Conservation (phyloP, 1,284 basidiomycete genomes). For the Golubevia sp. region DNA sequence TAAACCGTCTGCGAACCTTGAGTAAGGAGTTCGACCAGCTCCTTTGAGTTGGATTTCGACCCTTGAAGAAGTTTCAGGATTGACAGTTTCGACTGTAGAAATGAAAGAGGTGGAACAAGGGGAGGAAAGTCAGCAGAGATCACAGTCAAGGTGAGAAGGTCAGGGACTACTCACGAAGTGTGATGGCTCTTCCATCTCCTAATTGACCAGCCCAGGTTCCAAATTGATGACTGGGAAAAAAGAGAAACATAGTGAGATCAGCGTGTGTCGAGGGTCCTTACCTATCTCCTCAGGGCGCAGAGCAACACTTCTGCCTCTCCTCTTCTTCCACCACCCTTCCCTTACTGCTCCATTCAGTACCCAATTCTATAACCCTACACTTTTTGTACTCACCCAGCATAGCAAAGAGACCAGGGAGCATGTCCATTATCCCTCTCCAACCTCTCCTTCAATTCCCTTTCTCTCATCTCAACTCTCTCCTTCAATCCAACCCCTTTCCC, state of each 20-base stretch:
- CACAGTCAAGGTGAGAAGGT: conserved; percentile 1
- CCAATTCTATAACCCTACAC: conserved; percentile 3
- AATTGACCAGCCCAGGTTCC: conserved; percentile 94
- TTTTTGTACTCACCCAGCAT: conserved; percentile 59
- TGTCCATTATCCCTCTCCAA: conserved; percentile 64
- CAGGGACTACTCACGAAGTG: conserved; percentile 69
- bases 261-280: neutral
- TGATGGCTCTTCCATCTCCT: conserved; percentile 91
- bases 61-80: conserved; percentile 67
- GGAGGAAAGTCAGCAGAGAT: neutral
- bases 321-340: conserved; percentile 17
- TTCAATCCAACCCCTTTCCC: conserved; percentile 54
- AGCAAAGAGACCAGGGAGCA: conserved; percentile 84
- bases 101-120: neutral
- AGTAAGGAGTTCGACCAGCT: conserved; percentile 89
- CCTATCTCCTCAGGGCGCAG: neutral
- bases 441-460: neutral
- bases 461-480: neutral
- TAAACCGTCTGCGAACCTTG: conserved; percentile 85
- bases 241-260: conserved; percentile 59
- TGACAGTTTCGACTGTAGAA: conserved; percentile 68
- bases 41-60: conserved; percentile 91
- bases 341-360: no score
- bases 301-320: conserved; percentile 21
- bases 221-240: conserved; percentile 70